Evolutionary conservation across 176 grass and related monocot species (phyloP), one percentile per base, ranked within the genome.

Genomic region (Avena eriantha): DNA sequence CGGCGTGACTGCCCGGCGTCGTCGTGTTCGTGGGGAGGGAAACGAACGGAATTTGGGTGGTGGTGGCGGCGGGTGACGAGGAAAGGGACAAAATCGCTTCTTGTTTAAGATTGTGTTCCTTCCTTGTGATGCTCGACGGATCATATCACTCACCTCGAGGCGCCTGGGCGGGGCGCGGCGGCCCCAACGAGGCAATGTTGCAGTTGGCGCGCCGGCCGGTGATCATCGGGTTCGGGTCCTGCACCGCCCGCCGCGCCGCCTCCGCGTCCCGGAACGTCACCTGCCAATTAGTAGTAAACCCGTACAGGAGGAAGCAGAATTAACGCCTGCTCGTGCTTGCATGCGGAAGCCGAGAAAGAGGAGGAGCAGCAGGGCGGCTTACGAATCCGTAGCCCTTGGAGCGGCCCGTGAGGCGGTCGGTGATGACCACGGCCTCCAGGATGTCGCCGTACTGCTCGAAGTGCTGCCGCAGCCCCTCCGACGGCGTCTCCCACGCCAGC

Each of bases 351-450:
- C 0, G 36, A 39, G 66, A 3, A 69, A 69, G 36, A 39, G 41
- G 53, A 50, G 41, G 15, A 17, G 35, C 10, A 15, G 31, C 58
- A 31, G 54, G 10, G 55, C 61, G 80, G 80, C 80, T 82, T 82
- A 82, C 96, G 81, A 98, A 98, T 83, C 96, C 96, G 76, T 95
- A 98, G 84, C 96, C 96, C 87, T 98, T 98, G 84, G 96, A 98
- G 63, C 91, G 90, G 53, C 97, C 90, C 71, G 97, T 96, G 88
- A 82, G 43, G 70, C 88, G 90, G 86, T 99, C 97, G 16, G 94
- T 51, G 80, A 99, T 99, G 87, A 99, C 88, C 69, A 99, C 94
- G 71, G 97, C 94, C 94, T 99, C 97, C 29, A 99, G 89, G 88
- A 99, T 99, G 67, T 99, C 92, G 80, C 97, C 97, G 88, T 90